Base-by-base conservation (phyloP, 1,284 basidiomycete species). In the Microbotryum saponariae region DNA sequence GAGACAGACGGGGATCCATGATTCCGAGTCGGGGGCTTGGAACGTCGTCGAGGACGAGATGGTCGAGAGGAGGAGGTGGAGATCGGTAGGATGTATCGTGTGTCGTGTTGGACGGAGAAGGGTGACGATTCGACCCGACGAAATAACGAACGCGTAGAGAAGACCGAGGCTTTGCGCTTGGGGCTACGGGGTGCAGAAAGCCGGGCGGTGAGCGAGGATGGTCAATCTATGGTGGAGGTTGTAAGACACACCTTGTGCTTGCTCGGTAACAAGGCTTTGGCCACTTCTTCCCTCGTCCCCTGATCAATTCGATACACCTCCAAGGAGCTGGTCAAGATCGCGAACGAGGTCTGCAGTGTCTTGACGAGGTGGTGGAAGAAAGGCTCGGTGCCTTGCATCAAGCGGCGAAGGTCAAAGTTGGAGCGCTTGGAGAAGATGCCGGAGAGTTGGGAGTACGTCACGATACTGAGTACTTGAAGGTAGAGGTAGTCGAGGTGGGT, bases 1-100 rank as follows among this genome's bases (percentile, higher is more conserved):
- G 12, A 99, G 82, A 73, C 94, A 98, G 54, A 99, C 82, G 0
- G 96, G 96, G 3, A 97, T 81, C 90, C 92, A 98, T 6, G 88
- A 88, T 23, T 92, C 86, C 7, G 87, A 80, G 1, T 86, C 90
- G 80, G 64, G 85, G 82, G 73, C 81, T 77, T 71, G 89, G 80
- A 65, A 85, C 83, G 48, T 86, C 79, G 56, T 83, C 76, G 76
- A 89, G 76, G 63, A 67, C 27, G 58, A 60, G 60, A 73, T 73
- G 1, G 76, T 76, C 21, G 75, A 74, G 23, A 76, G 69, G 37
- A 78, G 68, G 44, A 78, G 66, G 23, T 75, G 73, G 20, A 77
- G 67, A 59, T 78, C 77, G 44, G 89, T 85, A 4, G 94, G 92
- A 75, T 98, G 92, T 60, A 97, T 91, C 0, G 90, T 91, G 73